Evolutionary conservation across 345 rosid species (phyloP), one percentile per base, ranked within the genome.

Genomic region (Rubroshorea leprosula): DNA sequence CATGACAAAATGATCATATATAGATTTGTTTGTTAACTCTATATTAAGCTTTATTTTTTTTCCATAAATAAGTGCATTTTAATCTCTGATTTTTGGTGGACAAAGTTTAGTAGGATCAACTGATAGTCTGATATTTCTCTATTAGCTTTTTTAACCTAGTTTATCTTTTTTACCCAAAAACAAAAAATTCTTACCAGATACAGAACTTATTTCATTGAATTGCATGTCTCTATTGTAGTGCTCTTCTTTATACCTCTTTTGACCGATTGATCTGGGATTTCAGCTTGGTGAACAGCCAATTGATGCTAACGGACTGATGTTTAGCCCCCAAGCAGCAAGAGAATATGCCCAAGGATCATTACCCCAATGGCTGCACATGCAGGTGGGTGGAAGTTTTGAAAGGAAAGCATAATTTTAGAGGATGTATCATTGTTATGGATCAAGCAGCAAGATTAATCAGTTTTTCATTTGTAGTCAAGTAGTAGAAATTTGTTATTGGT

Each of bases 311-410:
- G 84, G 84, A 59, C 75, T 74, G 71, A 68, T 86, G 64, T 86
- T 76, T 16, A 81, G 82, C 41, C 69, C 83, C 58, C 96, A 80
- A 76, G 74, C 72, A 68, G 67, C 74, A 20, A 77, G 79, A 56
- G 90, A 82, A 20, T 80, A 71, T 63, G 68, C 67, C 18, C 80
- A 84, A 69, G 83, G 77, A 62, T 58, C 85, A 13, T 87, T 72
- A 45, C 63, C 80, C 0, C 83, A 88, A 51, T 92, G 97, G 96
- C 76, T 89, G 23, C 94, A 87, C 55, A 85, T 87, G 95, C 98
- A 88, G 71, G 75, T 41, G 85, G 85, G 46, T 27, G 63, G 54
- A 20, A 59, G 16, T 48, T 48, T 59, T 23, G 31, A 49, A 59
- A 29, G 63, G 27, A 43, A 20, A 3, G 8, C 63, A n/a, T 48